Evolutionary conservation across 108 stramenopile species (phyloP).

Genomic region (Nannochloropsis granulata): DNA sequence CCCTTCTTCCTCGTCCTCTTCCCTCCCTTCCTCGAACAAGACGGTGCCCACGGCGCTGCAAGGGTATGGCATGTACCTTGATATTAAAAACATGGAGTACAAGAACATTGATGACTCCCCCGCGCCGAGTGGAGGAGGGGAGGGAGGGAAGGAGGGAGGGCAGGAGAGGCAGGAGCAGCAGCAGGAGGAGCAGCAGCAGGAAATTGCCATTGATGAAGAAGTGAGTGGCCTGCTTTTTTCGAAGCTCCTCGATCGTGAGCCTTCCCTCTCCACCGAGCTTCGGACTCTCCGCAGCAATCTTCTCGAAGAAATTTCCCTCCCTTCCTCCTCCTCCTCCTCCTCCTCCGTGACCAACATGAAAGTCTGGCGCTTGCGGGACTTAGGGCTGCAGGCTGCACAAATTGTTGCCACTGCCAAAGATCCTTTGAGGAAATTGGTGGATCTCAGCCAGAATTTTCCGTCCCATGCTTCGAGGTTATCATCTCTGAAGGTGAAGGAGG

Average conservation of each 20-base stretch:
- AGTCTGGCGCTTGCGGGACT: conserved; percentile 32
- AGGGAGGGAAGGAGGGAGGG: not conserved
- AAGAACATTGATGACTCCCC: conserved; percentile 34
- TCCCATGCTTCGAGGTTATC: conserved; percentile 15
- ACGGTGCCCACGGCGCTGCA: conserved; percentile 16
- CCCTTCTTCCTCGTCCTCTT: too few relatives aligned
- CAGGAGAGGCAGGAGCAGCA: not conserved
- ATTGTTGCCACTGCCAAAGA: conserved; percentile 6
- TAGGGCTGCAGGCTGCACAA: conserved; percentile 27
- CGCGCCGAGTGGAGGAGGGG: conserved; percentile 9
- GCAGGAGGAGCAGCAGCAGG: not conserved
- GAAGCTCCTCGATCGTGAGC: conserved; percentile 15
- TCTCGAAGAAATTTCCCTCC: not conserved
- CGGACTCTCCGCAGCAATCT: not conserved
- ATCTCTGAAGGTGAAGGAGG: conserved; percentile 18
- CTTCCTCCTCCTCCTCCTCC: not conserved
- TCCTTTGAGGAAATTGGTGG: conserved; percentile 7
- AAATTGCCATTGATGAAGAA: not conserved
- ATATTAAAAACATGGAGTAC: conserved; percentile 54
- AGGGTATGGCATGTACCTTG: conserved; percentile 43
- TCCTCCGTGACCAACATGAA: not conserved
- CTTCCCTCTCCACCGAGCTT: not conserved
- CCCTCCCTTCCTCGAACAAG: not conserved
- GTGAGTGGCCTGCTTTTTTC: conserved; percentile 8
- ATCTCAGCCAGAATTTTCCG: conserved; percentile 31